Percentiles rank a stretch among this genome's conserved stretches.
phyloP scores from a whole-genome alignment of 352 stramenopile genomes.

The Phytophthora megakarya region DNA sequence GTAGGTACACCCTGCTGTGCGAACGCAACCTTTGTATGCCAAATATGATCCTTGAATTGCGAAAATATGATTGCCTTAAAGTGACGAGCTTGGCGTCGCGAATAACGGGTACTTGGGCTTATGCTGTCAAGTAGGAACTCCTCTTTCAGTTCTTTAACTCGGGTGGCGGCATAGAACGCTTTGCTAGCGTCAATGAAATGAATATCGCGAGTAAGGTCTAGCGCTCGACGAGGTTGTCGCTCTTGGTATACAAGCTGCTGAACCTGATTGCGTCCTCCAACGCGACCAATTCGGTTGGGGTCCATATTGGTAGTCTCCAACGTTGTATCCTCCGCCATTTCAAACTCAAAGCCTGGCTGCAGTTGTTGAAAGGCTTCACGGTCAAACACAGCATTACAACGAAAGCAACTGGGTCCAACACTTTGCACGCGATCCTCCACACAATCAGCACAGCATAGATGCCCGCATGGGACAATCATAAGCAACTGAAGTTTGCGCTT shows the following conservation, averaged over 20 bases:
- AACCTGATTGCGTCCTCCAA: slow-evolving; percentile 30
- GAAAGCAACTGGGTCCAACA: slow-evolving; percentile 54
- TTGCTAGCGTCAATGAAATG: slow-evolving; percentile 72
- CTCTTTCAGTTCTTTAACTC: slow-evolving; percentile 65
- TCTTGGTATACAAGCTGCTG: slow-evolving; percentile 36
- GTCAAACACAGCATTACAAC: slow-evolving; percentile 69
- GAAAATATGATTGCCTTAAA: slow-evolving; percentile 87
- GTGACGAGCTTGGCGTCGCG: slow-evolving; percentile 30
- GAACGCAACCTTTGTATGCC: slow-evolving; percentile 71
- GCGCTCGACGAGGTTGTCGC: slow-evolving; percentile 35
- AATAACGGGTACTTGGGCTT: slow-evolving; percentile 6
- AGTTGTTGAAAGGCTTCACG: slow-evolving; percentile 90
- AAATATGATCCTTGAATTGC: slow-evolving; percentile 84
- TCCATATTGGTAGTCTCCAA: slow-evolving; percentile 23
- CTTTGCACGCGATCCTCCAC: slow-evolving; percentile 75
- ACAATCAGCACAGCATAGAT: slow-evolving; percentile 94
- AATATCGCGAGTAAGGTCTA: slow-evolving; percentile 44
- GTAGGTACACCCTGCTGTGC: slow-evolving; percentile 67
- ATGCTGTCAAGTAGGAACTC: slow-evolving; percentile 45
- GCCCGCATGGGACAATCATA: slow-evolving; percentile 92
- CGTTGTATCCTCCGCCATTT: slow-evolving; percentile 36
- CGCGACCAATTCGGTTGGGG: slow-evolving; percentile 29
- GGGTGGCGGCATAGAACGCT: slow-evolving; percentile 67
- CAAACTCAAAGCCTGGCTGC: slow-evolving; percentile 86
- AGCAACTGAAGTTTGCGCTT: slow-evolving; percentile 83